Evolutionary conservation across 1,284 basidiomycete genomes (phyloP).

Genomic region (Xerocomus nothofagi): DNA sequence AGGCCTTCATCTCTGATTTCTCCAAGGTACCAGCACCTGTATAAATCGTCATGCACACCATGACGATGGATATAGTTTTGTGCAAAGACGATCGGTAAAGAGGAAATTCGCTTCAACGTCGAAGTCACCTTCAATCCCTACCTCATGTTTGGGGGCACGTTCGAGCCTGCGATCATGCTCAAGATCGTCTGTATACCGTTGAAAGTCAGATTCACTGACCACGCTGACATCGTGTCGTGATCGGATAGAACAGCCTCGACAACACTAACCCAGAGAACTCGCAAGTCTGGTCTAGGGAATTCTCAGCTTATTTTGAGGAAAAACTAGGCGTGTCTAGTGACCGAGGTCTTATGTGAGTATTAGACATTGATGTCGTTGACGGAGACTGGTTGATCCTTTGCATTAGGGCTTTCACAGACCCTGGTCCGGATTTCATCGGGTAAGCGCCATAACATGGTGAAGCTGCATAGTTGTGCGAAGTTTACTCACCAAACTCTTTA

Average conservation of each 20-base stretch:
- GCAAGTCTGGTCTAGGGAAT: conserved; percentile 51
- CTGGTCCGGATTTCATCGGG: conserved; percentile 57
- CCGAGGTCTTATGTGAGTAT: conserved; percentile 54
- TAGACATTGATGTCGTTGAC: conserved; percentile 34
- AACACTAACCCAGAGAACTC: conserved; percentile 53
- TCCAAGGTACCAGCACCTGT: conserved; percentile 38
- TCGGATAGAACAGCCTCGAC: conserved; percentile 50
- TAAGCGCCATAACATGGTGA: conserved; percentile 30
- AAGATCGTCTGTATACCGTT: conserved; percentile 47
- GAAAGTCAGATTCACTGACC: neutral
- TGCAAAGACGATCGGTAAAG: conserved; percentile 46
- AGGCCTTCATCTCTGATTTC: conserved; percentile 56
- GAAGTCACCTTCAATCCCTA: conserved; percentile 55
- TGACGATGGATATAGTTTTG: conserved; percentile 39
- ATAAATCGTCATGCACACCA: neutral
- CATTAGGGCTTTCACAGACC: conserved; percentile 55
- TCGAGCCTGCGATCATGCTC: conserved; percentile 63
- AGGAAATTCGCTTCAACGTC: conserved; percentile 51
- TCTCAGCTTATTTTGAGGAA: conserved; percentile 54
- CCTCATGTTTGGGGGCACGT: conserved; percentile 57
- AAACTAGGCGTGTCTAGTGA: conserved; percentile 50
- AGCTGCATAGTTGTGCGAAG: neutral
- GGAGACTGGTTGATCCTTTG: conserved; percentile 47
- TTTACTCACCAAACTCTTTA: conserved; percentile 5
- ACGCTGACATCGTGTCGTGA: neutral